Conservation (phyloP, 495 filamentous ascomycete species). For the Daldinia childiae region DNA sequence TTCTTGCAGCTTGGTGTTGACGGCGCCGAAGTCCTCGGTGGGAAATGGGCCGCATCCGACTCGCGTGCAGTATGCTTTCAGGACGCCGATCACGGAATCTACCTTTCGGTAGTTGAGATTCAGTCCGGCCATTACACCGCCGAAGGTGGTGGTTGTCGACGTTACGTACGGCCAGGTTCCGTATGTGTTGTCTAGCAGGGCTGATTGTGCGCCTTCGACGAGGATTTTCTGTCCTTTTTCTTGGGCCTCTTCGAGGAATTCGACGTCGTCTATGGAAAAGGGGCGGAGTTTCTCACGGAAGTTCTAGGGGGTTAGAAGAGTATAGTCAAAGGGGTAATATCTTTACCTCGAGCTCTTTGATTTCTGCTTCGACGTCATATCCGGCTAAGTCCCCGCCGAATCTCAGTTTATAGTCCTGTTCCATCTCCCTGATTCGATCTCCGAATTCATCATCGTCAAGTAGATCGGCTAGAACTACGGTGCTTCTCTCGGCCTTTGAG, state of each 20-base stretch:
- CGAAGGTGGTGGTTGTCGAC: conserved; percentile 27
- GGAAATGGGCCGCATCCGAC: conserved; percentile 87
- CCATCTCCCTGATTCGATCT: conserved; percentile 72
- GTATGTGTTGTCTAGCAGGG: conserved; percentile 62
- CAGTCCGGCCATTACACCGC: conserved; percentile 36
- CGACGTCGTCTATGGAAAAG: conserved; percentile 75
- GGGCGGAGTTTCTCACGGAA: conserved; percentile 73
- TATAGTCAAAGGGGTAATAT: conserved; percentile 12
- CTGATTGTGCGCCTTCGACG: conserved; percentile 89
- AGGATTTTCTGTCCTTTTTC: conserved; percentile 71
- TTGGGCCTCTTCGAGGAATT: conserved; percentile 65
- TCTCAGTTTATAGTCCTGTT: conserved; percentile 71
- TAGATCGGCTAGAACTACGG: conserved; percentile 79
- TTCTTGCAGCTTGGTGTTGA: conserved; percentile 55
- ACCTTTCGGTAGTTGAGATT: conserved; percentile 29
- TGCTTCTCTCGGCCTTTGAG: conserved; percentile 79
- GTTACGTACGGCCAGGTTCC: conserved; percentile 41
- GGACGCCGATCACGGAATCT: conserved; percentile 74
- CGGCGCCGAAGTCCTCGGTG: conserved; percentile 76
- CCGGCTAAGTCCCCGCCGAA: conserved; percentile 73
- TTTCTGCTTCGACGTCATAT: conserved; percentile 85
- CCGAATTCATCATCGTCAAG: conserved; percentile 76
- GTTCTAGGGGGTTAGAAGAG: conserved; percentile 60
- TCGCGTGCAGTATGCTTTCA: conserved; percentile 82
- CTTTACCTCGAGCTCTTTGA: conserved; percentile 51